phyloP scores from a whole-genome alignment of 1,284 basidiomycete species.

The Ganoderma lucidum region DNA sequence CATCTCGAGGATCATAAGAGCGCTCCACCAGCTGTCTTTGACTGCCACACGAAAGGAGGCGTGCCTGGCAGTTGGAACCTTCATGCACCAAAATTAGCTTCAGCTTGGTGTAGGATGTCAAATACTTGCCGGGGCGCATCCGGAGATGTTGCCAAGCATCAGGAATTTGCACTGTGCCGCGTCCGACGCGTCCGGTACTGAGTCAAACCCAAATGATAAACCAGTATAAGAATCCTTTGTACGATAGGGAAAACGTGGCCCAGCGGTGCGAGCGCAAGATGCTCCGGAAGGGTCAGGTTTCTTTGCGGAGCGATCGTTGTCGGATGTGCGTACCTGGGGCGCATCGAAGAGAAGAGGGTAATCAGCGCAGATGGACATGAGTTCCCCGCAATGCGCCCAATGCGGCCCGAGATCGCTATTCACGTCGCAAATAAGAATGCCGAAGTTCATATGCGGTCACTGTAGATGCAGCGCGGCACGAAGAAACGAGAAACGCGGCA shows the following conservation, averaged over 20 bases:
- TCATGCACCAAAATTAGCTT: conserved; percentile 7
- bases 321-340: not conserved
- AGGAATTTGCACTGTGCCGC: not conserved
- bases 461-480: conserved; percentile 7
- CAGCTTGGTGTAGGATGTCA: not conserved
- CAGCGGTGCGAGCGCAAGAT: not conserved
- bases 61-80: conserved; percentile 11
- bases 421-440: conserved; percentile 8
- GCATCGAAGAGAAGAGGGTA: not conserved
- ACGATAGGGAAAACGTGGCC: conserved; percentile 1
- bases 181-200: not conserved
- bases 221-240: not conserved
- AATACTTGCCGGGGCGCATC: conserved; percentile 3
- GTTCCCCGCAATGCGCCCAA: conserved; percentile 3
- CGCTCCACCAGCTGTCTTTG: not conserved
- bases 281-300: not conserved
- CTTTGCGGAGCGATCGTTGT: not conserved
- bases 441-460: not conserved
- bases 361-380: conserved; percentile 10
- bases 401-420: conserved; percentile 11
- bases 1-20: conserved; percentile 1
- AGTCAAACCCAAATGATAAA: not conserved
- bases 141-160: not conserved
- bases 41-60: not conserved
- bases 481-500: conserved; percentile 22